These are phyloP conservation scores for Aspergillus arachidicola DNA, from an alignment of 2,329 filamentous ascomycete species.

Conservation along the genomic window DNA sequence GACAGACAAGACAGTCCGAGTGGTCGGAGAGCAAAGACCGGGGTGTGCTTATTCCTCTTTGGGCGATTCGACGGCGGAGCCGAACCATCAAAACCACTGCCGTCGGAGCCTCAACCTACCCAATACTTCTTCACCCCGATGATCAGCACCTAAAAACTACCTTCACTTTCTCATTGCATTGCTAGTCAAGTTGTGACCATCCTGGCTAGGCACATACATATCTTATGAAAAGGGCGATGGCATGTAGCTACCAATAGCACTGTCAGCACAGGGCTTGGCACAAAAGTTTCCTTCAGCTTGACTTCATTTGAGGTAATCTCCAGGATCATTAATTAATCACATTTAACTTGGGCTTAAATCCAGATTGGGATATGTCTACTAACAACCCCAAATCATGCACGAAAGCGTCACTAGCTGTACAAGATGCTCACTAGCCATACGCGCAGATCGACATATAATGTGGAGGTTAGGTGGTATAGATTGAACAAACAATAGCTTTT, in stretches of 20 bases:
- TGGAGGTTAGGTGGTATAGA: not conserved
- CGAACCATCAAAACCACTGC: not conserved
- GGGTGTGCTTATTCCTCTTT: conserved; percentile 15
- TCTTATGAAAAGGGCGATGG: not conserved
- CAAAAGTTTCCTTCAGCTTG: not conserved
- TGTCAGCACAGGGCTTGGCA: not conserved
- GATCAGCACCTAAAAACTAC: not conserved
- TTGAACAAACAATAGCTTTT: not conserved
- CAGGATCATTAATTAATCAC: not conserved
- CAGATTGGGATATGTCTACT: not conserved
- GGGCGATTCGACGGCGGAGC: conserved; percentile 18
- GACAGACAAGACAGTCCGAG: conserved; percentile 21
- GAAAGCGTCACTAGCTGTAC: not conserved
- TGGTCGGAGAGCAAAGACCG: conserved; percentile 17
- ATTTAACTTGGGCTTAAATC: not conserved
- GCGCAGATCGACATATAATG: not conserved
- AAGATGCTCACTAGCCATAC: not conserved
- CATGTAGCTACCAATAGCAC: not conserved
- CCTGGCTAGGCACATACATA: too few species aligned
- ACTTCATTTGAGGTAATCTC: too few species aligned
- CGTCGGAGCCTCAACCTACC: not conserved
- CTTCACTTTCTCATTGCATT: not conserved
- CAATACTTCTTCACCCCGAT: not conserved
- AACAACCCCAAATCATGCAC: not conserved
- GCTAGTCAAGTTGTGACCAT: not conserved